phyloP scores from a whole-genome alignment of 345 rosid genomes.

The Carallia brachiata region DNA sequence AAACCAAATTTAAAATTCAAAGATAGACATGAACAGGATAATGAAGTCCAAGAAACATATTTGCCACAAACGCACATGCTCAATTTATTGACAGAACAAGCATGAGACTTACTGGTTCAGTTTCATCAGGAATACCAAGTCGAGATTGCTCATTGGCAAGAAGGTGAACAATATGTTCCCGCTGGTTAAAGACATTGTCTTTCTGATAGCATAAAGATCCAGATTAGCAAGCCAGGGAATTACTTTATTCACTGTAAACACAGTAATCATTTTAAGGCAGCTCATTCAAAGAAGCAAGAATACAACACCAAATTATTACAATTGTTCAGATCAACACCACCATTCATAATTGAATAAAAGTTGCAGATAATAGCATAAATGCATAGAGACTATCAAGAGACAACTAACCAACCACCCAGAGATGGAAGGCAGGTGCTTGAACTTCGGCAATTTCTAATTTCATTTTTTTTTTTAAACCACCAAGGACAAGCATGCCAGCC shows the following conservation, averaged over 20 bases:
- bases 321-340: no score
- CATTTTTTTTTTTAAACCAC: no score
- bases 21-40: neutral
- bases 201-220: constrained; percentile 44
- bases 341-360: no score
- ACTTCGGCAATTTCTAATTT: no score
- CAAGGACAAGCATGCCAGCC: no score
- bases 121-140: constrained; percentile 58
- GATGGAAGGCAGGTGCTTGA: no score
- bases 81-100: neutral
- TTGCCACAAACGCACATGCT: neutral
- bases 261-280: no score
- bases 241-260: neutral
- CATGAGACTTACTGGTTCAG: constrained; percentile 65
- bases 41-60: neutral
- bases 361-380: no score
- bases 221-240: constrained; percentile 1
- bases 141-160: constrained; percentile 93
- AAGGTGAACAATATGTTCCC: constrained; percentile 89
- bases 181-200: constrained; percentile 93
- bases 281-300: no score
- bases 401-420: no score
- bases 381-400: no score
- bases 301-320: no score
- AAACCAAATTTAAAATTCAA: neutral